A percentile compares a stretch with the other conserved stretches of the same genome.
Evolutionary conservation across 2,329 filamentous ascomycete species (phyloP).

Genomic region (Aspergillus niger): DNA sequence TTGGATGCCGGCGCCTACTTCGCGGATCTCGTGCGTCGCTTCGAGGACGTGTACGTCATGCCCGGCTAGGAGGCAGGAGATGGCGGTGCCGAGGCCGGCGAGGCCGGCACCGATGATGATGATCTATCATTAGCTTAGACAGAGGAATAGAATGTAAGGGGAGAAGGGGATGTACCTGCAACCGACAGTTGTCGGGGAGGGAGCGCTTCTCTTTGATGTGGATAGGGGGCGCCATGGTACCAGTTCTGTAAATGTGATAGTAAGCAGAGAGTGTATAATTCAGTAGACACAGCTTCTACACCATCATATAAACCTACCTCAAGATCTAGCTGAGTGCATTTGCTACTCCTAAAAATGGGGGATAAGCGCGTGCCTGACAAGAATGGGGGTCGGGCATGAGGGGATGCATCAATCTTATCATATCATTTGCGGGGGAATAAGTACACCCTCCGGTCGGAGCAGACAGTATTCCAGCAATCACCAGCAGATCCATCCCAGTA

Average conservation of each 20-base stretch:
- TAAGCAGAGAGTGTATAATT: too few relatives aligned
- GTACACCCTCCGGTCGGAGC: background rate
- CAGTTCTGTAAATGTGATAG: background rate
- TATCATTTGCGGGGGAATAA: background rate
- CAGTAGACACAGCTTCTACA: background rate
- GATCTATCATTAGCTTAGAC: slow-evolving; percentile 9
- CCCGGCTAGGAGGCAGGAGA: slow-evolving; percentile 28
- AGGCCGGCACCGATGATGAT: slow-evolving; percentile 39
- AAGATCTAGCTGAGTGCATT: too few relatives aligned
- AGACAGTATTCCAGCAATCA: background rate
- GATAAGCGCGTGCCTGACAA: background rate
- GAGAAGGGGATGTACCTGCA: slow-evolving; percentile 38
- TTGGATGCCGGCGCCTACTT: slow-evolving; percentile 34
- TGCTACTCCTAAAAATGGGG: too few relatives aligned
- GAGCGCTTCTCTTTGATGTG: slow-evolving; percentile 42
- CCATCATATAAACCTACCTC: background rate
- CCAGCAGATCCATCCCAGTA: background rate
- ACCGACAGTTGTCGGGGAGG: slow-evolving; percentile 50
- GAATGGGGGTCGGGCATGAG: background rate
- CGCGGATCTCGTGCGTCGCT: slow-evolving; percentile 26
- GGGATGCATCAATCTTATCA: background rate
- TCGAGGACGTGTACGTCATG: slow-evolving; percentile 31
- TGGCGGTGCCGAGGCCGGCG: slow-evolving; percentile 30
- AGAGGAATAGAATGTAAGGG: background rate
- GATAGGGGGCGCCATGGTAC: slow-evolving; percentile 47